These are phyloP conservation scores for Cryphonectria parasitica DNA, from an alignment of 2,329 filamentous ascomycete species.

Conservation along the genomic window DNA sequence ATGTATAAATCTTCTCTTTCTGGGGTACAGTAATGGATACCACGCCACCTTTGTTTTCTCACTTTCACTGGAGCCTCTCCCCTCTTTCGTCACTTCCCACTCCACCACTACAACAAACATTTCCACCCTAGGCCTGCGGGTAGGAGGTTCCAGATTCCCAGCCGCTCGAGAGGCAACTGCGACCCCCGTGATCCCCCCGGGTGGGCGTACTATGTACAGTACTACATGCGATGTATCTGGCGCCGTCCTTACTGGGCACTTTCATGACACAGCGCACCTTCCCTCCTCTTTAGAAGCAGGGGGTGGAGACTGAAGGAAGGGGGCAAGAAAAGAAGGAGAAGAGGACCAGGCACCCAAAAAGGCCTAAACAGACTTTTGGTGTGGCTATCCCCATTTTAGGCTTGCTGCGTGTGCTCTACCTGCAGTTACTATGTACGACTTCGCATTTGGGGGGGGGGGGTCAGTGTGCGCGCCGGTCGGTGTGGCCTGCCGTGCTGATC, in stretches of 20 bases:
- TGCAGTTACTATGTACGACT: slow-evolving; percentile 15
- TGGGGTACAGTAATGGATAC: slow-evolving; percentile 15
- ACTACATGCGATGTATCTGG: slow-evolving; percentile 18
- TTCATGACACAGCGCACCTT: slow-evolving; percentile 8
- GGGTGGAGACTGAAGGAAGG: no score
- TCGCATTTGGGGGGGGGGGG: background rate
- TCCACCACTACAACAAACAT: background rate
- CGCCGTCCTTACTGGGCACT: background rate
- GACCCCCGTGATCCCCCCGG: slow-evolving; percentile 25
- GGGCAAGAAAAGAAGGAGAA: no score
- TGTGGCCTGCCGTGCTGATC: background rate
- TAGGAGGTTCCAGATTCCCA: slow-evolving; percentile 19
- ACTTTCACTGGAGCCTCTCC: background rate
- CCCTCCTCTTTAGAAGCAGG: background rate
- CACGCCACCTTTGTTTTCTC: slow-evolving; percentile 4
- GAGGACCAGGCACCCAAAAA: background rate
- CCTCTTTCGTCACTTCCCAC: slow-evolving; percentile 9
- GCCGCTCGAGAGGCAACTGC: slow-evolving; percentile 10
- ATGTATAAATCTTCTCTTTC: background rate
- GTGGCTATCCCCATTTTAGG: slow-evolving; percentile 15
- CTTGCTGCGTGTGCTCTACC: slow-evolving; percentile 10
- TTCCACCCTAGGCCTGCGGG: background rate
- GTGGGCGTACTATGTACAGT: slow-evolving; percentile 11
- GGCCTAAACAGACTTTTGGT: background rate
- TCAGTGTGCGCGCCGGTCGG: background rate